phyloP scores from a whole-genome alignment of 2,329 filamentous ascomycete species.

The Aspergillus piperis region DNA sequence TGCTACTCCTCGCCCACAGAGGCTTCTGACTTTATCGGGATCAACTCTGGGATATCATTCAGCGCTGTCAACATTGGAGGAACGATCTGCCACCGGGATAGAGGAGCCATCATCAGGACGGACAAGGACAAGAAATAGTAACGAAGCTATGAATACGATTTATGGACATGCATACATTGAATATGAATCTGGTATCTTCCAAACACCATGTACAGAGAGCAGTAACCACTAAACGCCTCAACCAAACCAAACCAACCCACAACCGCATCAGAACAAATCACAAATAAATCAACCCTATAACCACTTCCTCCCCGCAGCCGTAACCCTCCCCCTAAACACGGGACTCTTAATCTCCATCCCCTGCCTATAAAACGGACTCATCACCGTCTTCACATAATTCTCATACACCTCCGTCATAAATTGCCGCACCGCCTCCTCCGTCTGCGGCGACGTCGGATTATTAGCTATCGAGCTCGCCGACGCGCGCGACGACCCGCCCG shows the following conservation, averaged over 20 bases:
- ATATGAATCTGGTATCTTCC: too few species aligned
- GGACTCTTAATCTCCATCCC: slow-evolving; percentile 85
- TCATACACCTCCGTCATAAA: slow-evolving; percentile 97
- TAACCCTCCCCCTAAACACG: slow-evolving; percentile 78
- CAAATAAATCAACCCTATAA: slow-evolving; percentile 64
- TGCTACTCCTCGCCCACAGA: not conserved
- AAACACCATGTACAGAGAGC: not conserved
- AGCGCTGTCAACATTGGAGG: too few species aligned
- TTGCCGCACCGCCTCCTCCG: slow-evolving; percentile 91
- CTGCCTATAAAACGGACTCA: slow-evolving; percentile 91
- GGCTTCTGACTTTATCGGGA: not conserved
- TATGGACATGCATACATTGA: not conserved
- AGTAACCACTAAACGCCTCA: not conserved
- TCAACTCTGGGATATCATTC: too few species aligned
- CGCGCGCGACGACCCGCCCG: slow-evolving; percentile 37
- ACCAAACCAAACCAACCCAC: not conserved
- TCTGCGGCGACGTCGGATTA: slow-evolving; percentile 85
- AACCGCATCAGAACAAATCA: slow-evolving; percentile 11
- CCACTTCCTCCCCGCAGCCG: slow-evolving; percentile 89
- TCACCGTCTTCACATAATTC: slow-evolving; percentile 92
- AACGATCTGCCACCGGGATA: not conserved
- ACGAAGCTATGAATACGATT: slow-evolving; percentile 6
- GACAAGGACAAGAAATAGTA: not conserved
- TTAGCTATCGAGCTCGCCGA: slow-evolving; percentile 72
- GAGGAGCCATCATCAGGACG: not conserved